Conservation (phyloP, 805 yeast species). For the Scheffersomyces lignosus region DNA sequence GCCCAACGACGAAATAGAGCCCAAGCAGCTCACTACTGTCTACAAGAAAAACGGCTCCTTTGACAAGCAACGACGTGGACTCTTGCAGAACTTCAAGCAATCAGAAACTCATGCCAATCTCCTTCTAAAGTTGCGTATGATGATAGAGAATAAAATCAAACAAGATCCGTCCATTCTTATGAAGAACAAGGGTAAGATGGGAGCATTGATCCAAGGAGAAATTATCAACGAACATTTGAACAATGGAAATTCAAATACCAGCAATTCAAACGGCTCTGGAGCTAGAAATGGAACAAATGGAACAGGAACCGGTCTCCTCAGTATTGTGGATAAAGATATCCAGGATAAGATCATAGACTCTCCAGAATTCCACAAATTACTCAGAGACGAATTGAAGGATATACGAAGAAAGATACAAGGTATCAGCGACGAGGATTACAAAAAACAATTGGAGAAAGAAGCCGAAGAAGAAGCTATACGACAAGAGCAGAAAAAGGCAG, state of each 20-base stretch:
- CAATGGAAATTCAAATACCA: slow-evolving; percentile 7
- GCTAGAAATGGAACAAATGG: neutral
- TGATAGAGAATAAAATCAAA: slow-evolving; percentile 47
- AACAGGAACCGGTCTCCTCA: slow-evolving; percentile 24
- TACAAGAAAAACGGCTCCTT: slow-evolving; percentile 53
- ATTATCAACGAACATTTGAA: slow-evolving; percentile 32
- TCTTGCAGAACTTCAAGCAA: slow-evolving; percentile 44
- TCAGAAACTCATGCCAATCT: slow-evolving; percentile 43
- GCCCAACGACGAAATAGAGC: slow-evolving; percentile 28
- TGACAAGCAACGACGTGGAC: slow-evolving; percentile 43
- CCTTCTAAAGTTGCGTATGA: slow-evolving; percentile 36
- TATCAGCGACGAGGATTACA: slow-evolving; percentile 41
- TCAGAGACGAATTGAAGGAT: slow-evolving; percentile 34
- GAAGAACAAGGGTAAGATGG: slow-evolving; percentile 51
- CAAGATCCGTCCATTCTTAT: slow-evolving; percentile 48
- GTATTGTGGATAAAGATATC: slow-evolving; percentile 44
- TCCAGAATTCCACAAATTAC: slow-evolving; percentile 35
- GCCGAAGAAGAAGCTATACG: slow-evolving; percentile 16
- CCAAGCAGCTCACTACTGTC: slow-evolving; percentile 37
- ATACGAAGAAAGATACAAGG: slow-evolving; percentile 32
- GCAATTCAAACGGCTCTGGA: neutral
- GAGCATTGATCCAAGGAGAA: slow-evolving; percentile 54
- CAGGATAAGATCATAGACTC: slow-evolving; percentile 45
- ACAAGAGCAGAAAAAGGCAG: slow-evolving; percentile 11
- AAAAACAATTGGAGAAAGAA: slow-evolving; percentile 22